Base-by-base conservation (phyloP, 371 early-diverging fungal genomes). In the Batrachochytrium dendrobatidis region DNA sequence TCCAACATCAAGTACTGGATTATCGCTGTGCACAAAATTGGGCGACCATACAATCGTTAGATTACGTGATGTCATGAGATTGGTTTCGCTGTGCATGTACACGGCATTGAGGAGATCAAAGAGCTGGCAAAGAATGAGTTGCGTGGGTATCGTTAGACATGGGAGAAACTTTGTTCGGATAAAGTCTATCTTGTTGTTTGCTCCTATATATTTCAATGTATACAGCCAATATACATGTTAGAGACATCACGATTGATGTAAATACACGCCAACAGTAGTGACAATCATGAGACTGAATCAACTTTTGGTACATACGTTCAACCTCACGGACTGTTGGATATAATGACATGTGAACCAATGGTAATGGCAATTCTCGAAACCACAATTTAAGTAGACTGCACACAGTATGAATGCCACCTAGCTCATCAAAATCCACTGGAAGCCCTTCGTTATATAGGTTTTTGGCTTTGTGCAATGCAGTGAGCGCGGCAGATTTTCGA, bases 11-110 rank as follows among this genome's bases (percentile, higher is more conserved):
- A 70, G 69, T 52, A 79, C 61, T 12, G 83, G 81, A 63, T 85
- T 77, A 12, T 74, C 81, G 12, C 86, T 81, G 32, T 84, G 72
- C 17, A 91, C 82, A 60, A 95, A 72, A 56, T 91, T 94, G 5
- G 94, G 94, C 6, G 91, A 74, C 77, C 87, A 88, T 3, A 95
- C 92, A 28, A 92, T 78, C 0, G 92, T 86, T 61, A 95, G 70
- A 64, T 92, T 95, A 55, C 82, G 74, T 2, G 84, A 64, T 24
- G 83, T 86, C 96, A 95, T 95, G 35, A 79, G 73, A 63, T 90
- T 95, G 8, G 63, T 64, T 17, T 12, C 71, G 1, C 74, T 66
- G 62, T 84, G 65, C 1, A 75, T 68, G 22, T 85, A 81, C 8
- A 91, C 84, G 30, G 75, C 63, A 50, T 72, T 62, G 24, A 91